Evolutionary conservation across 148 eudicot genomes (phyloP).

Genomic region (Mesembryanthemum crystallinum): DNA sequence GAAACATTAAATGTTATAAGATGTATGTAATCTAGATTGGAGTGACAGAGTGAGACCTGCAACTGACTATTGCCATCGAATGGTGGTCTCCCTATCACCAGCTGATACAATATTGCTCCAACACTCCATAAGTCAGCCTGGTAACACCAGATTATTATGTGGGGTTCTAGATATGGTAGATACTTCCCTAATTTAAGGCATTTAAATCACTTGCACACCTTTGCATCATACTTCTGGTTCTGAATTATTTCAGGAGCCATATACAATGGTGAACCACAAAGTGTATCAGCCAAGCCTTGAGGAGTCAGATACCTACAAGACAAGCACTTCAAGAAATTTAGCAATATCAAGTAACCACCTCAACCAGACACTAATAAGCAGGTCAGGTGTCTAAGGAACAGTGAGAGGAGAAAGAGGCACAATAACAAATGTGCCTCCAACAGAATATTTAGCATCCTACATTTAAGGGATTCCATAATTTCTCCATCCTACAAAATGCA

Average conservation of each 20-base stretch:
- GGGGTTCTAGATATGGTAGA: not conserved
- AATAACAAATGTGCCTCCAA: not conserved
- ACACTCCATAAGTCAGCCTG: conserved; percentile 64
- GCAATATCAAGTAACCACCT: not conserved
- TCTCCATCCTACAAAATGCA: not conserved
- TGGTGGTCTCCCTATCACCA: conserved; percentile 50
- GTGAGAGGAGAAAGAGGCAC: not conserved
- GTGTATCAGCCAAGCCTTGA: conserved; percentile 52
- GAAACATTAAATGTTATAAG: too few species aligned
- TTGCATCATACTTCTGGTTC: conserved; percentile 52
- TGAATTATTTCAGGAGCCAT: conserved; percentile 60
- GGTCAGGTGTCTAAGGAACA: not conserved
- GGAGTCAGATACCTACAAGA: conserved; percentile 45
- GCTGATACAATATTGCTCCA: conserved; percentile 50
- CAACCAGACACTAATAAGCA: conserved; percentile 1
- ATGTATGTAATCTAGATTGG: not conserved
- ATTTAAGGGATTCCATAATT: not conserved
- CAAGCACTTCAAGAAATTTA: conserved; percentile 6
- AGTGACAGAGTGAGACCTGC: conserved; percentile 26
- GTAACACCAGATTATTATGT: not conserved
- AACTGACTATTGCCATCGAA: conserved; percentile 41
- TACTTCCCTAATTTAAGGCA: not conserved
- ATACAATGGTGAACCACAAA: conserved; percentile 54
- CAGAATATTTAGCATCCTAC: not conserved
- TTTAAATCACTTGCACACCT: conserved; percentile 31